phyloP scores from a whole-genome alignment of 192 early-diverging fungal genomes.

The Piromyces sp. region DNA sequence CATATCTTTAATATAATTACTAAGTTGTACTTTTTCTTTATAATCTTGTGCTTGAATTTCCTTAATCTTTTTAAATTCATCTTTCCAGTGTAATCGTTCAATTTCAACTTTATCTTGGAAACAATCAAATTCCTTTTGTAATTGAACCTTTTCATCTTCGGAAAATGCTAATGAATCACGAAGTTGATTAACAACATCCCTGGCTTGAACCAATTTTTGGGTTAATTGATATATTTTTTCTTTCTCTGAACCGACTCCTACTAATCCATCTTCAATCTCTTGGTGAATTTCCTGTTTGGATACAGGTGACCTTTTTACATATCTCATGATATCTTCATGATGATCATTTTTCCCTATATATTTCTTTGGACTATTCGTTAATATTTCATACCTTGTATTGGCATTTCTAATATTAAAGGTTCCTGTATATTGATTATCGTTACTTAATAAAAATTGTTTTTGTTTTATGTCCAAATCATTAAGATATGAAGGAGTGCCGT shows the following conservation, averaged over 20 bases:
- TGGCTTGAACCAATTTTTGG: background rate
- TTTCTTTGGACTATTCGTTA: background rate
- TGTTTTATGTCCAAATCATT: background rate
- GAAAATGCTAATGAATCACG: background rate
- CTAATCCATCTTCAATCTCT: background rate
- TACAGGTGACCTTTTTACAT: background rate
- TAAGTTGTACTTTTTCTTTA: background rate
- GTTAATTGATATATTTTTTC: background rate
- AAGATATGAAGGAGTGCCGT: background rate
- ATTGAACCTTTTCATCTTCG: background rate
- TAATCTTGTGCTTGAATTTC: background rate
- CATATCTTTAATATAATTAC: background rate
- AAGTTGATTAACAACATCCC: background rate
- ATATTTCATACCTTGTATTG: background rate
- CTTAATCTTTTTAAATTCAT: background rate
- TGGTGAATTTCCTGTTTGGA: background rate
- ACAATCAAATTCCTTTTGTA: background rate
- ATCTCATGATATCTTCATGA: background rate
- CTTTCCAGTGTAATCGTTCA: background rate
- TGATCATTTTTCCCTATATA: background rate
- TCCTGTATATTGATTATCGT: background rate
- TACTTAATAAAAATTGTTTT: background rate
- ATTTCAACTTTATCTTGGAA: background rate
- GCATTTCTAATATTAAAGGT: background rate
- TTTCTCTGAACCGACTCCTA: background rate